A percentile compares a stretch with the other conserved stretches of the same genome.
phyloP scores from a whole-genome alignment of 2,329 filamentous ascomycete genomes.

The Paracoccidioides brasiliensis region DNA sequence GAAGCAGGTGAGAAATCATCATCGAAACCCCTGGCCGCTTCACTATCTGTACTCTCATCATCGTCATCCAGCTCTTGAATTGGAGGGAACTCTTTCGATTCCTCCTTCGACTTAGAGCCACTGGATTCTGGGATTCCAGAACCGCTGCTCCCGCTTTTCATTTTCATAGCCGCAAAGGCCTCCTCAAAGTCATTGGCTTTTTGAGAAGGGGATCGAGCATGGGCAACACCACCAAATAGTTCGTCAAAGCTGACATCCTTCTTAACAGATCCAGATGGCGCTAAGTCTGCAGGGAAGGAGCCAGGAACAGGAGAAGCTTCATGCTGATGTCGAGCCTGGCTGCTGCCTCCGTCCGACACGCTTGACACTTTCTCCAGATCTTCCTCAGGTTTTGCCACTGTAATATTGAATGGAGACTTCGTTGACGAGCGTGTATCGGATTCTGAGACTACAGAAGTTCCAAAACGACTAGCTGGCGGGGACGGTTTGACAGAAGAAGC shows the following conservation, averaged over 20 bases:
- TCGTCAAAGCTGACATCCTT: conserved; percentile 34
- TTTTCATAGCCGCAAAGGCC: conserved; percentile 33
- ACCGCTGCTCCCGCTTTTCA: conserved; percentile 34
- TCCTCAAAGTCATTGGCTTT: conserved; percentile 36
- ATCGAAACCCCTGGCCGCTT: conserved; percentile 58
- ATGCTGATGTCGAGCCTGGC: neutral
- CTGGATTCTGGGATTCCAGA: conserved; percentile 18
- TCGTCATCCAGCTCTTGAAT: conserved; percentile 75
- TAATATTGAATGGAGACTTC: conserved; percentile 22
- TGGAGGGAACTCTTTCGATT: conserved; percentile 70
- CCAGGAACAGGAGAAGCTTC: conserved; percentile 30
- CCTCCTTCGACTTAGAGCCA: conserved; percentile 16
- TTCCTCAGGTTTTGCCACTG: neutral
- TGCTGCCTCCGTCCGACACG: neutral
- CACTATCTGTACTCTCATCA: conserved; percentile 61
- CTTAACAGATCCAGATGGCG: conserved; percentile 13
- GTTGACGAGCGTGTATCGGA: conserved; percentile 4
- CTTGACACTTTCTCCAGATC: neutral
- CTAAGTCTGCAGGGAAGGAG: conserved; percentile 28
- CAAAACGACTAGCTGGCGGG: conserved; percentile 54
- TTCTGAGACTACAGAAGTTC: conserved; percentile 36
- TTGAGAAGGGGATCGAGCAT: conserved; percentile 33
- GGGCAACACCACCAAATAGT: conserved; percentile 31
- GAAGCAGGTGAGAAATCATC: conserved; percentile 72
- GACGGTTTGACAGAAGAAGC: conserved; percentile 68